Base-by-base conservation (phyloP, 2,329 filamentous ascomycete species). In the Thielaviopsis populi region DNA sequence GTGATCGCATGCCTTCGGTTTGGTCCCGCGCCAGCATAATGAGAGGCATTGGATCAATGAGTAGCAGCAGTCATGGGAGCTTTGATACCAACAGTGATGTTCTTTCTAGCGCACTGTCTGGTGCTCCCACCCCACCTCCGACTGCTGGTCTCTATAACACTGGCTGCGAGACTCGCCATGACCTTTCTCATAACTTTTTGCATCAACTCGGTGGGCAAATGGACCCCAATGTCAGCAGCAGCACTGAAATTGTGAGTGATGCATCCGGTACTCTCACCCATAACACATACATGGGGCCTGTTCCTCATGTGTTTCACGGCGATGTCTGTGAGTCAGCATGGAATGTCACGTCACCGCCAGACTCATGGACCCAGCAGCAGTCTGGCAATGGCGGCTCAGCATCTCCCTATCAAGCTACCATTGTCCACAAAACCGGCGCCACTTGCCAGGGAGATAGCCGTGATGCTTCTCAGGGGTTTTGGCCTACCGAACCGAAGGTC, bases 41-140 rank as follows among this genome's bases (percentile, higher is more conserved):
- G 64, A 60, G 61, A 46, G 61, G 61, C 41, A 66, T 66, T 50
- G 64, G 64, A 7, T 66, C 64, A 17, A 46, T 63, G 3, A 65
- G 61, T 42, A 50, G 46, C 53, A 56, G 50, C 30, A 66, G 64
- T 30, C 61, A 66, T 46, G 64, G 56, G 2, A 66, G 64, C 17
- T 37, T 66, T n/a, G 64, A 66, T 15, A 66, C 61, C 17, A 58
- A 27, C 42, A 66, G 61, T 24, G 64, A 66, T 58, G 50, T 59
- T 7, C 40, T 66, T 22, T 63, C 64, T 6, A 50, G 54, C 6
- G 37, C 56, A 13, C 22, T 63, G 24, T 41, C 61, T 3, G 60
- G 61, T 13, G 61, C 61, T 2, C 63, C 64, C 5, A 62, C 64
- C 3, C 64, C 64, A 41, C 63, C 63, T 8, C 63, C 60, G 1